Evolutionary conservation across 176 grass and related monocot species (phyloP).

Genomic region (Hordeum marinum): DNA sequence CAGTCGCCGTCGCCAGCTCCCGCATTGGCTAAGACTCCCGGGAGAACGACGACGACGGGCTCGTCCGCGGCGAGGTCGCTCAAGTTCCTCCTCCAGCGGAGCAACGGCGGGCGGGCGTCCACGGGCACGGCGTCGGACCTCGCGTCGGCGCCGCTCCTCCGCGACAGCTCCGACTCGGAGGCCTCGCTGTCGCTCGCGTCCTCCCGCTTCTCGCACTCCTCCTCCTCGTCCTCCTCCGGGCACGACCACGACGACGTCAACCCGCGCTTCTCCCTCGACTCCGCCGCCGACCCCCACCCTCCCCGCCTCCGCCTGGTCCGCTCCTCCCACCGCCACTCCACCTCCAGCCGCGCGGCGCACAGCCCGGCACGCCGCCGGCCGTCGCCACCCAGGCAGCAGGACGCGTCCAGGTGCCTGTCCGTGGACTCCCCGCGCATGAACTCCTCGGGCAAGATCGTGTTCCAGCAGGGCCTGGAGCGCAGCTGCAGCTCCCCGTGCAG

Average conservation of each 20-base stretch:
- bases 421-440: constrained; percentile 87
- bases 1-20: not conserved
- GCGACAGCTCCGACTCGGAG: constrained; percentile 77
- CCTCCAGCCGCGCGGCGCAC: constrained; percentile 7
- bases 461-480: constrained; percentile 68
- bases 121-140: constrained; percentile 29
- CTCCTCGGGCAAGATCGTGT: constrained; percentile 84
- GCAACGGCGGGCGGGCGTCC: constrained; percentile 29
- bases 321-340: constrained; percentile 10
- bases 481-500: constrained; percentile 86
- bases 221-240: constrained; percentile 63
- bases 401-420: constrained; percentile 19
- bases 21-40: not conserved
- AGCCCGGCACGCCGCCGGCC: constrained; percentile 28
- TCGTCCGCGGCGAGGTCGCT: constrained; percentile 40
- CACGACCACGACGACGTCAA: constrained; percentile 69
- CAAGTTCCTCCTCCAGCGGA: constrained; percentile 72
- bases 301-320: constrained; percentile 53
- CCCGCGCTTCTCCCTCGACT: constrained; percentile 74
- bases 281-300: constrained; percentile 42
- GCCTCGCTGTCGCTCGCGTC: constrained; percentile 52
- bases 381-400: not conserved
- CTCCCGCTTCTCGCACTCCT: constrained; percentile 77
- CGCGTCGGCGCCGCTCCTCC: constrained; percentile 57
- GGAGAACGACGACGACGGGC: not conserved